phyloP scores from a whole-genome alignment of 192 early-diverging fungal genomes.

The Neocallimastix lanati region DNA sequence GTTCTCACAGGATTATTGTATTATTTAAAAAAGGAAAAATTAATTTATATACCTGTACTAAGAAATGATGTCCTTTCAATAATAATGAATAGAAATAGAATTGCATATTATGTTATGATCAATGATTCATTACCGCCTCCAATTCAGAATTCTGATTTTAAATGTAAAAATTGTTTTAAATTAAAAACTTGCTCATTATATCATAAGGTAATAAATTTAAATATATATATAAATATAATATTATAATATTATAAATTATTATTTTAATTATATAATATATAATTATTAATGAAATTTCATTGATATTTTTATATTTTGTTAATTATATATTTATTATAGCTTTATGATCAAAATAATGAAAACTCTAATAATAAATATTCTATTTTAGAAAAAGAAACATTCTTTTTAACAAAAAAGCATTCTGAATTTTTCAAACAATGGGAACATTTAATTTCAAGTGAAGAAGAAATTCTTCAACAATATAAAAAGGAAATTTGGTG shows the following conservation, averaged over 20 bases:
- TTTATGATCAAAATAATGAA: slow-evolving; percentile 45
- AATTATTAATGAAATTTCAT: too few relatives aligned
- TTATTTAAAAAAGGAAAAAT: slow-evolving; percentile 53
- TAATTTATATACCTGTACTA: slow-evolving; percentile 34
- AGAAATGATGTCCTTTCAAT: slow-evolving; percentile 51
- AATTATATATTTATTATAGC: slow-evolving; percentile 2
- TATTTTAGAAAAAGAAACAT: slow-evolving; percentile 41
- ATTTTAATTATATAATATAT: too few relatives aligned
- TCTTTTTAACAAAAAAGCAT: slow-evolving; percentile 36
- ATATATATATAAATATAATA: background rate
- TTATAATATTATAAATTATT: too few relatives aligned
- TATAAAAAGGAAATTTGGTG: slow-evolving; percentile 54
- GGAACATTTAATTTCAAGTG: slow-evolving; percentile 51
- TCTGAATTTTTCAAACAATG: slow-evolving; percentile 57
- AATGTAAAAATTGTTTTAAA: slow-evolving; percentile 49
- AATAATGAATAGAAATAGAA: slow-evolving; percentile 52
- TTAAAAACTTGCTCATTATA: slow-evolving; percentile 46
- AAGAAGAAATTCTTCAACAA: slow-evolving; percentile 22
- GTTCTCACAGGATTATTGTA: slow-evolving; percentile 51
- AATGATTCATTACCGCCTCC: slow-evolving; percentile 32
- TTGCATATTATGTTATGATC: slow-evolving; percentile 31
- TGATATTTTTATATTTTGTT: too few relatives aligned
- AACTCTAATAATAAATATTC: slow-evolving; percentile 31
- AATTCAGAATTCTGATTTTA: slow-evolving; percentile 38
- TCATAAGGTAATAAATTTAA: slow-evolving; percentile 21